Evolutionary conservation across 2,329 filamentous ascomycete species (phyloP), one percentile per base, ranked within the genome.

Genomic region (Aspergillus ruber): DNA sequence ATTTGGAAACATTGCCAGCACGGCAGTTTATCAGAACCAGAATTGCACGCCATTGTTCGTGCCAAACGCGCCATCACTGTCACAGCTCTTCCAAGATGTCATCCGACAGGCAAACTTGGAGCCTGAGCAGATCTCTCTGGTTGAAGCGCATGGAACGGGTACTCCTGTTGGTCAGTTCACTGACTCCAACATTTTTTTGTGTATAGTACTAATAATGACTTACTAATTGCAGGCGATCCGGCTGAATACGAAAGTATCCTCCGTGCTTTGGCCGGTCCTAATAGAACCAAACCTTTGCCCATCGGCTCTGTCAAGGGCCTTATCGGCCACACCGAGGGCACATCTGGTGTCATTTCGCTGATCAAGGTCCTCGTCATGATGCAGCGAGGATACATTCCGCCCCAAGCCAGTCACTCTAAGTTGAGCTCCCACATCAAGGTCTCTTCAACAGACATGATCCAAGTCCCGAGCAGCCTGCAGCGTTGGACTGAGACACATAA

Each of bases 1-100:
- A 25, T 49, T 73, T 1, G 75, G 67, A 2, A 64, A 72, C 4
- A 70, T 77, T 18, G 43, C 49, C 1, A 48, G 49, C 8, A 50
- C 56, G 1, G 53, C 48, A 0, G 50, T 66, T 1, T 63, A 68
- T 20, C 69, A 73, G 42, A 65, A 63, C 25, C 49, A 54, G 5
- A 64, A 67, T 15, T 56, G 49, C 35, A 58, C 54, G 1, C 33
- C 55, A 0, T 50, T 61, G 4, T 45, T 50, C 36, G 56, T 58
- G 7, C 58, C 52, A 0, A 56, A 53, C 18, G 18, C 52, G 1
- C 38, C 41, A 0, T 62, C 62, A 0, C 64, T 68, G 17, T 50
- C 54, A 2, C 43, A 48, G 1, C 59, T 72, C 0, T 71, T 65
- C 47, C 33, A 44, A 2, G 43, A 55, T 12, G 59, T 66, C 2